Conservation (phyloP, 176 grass and related monocot genomes). For the Pontederia crassipes region DNA sequence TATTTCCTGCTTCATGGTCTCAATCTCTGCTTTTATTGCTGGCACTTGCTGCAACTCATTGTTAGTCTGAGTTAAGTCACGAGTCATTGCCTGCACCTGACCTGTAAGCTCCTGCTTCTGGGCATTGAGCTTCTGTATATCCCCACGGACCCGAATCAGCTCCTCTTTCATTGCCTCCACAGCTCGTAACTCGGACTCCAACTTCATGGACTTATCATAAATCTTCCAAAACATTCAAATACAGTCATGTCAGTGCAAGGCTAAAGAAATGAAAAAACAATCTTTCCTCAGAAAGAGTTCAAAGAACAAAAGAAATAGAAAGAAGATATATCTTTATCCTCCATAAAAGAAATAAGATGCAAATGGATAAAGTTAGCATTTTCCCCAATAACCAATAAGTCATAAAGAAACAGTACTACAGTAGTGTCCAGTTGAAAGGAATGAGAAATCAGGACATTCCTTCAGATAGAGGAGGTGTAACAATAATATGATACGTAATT, state of each 20-base stretch:
- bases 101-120: slow-evolving; percentile 52
- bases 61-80: slow-evolving; percentile 43
- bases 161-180: slow-evolving; percentile 48
- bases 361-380: too few relatives aligned
- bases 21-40: slow-evolving; percentile 59
- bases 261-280: not conserved
- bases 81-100: slow-evolving; percentile 54
- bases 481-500: too few relatives aligned
- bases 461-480: too few relatives aligned
- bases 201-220: slow-evolving; percentile 57
- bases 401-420: too few relatives aligned
- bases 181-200: slow-evolving; percentile 39
- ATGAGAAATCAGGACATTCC: too few relatives aligned
- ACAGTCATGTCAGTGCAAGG: not conserved
- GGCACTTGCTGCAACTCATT: slow-evolving; percentile 57
- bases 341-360: too few relatives aligned
- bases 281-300: not conserved
- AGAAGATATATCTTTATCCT: too few relatives aligned
- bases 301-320: too few relatives aligned
- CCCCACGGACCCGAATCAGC: slow-evolving; percentile 39
- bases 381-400: too few relatives aligned
- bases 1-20: slow-evolving; percentile 55
- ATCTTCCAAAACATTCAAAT: slow-evolving; percentile 11
- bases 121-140: slow-evolving; percentile 53
- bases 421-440: too few relatives aligned